A percentile compares a stretch with the other conserved stretches of the same genome.
Conservation (phyloP, 108 stramenopile genomes). For the Fragilaria crotonensis region DNA sequence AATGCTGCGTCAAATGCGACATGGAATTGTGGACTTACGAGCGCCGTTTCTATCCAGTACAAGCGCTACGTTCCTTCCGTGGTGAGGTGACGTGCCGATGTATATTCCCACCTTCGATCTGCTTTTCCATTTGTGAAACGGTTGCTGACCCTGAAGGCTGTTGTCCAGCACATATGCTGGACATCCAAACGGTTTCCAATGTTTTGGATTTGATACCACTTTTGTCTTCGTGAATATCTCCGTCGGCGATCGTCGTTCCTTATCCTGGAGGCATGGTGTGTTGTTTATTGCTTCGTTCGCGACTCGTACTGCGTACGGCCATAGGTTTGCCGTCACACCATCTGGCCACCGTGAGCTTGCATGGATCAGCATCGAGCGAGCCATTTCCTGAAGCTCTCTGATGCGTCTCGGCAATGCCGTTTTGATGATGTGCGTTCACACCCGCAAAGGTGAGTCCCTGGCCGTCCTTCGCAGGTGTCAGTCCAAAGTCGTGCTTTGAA, state of each 20-base stretch:
- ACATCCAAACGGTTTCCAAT: slow-evolving; percentile 22
- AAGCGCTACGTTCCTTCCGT: slow-evolving; percentile 10
- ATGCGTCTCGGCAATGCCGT: slow-evolving; percentile 46
- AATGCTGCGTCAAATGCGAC: slow-evolving; percentile 19
- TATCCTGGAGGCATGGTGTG: slow-evolving; percentile 9
- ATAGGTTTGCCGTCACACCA: slow-evolving; percentile 25
- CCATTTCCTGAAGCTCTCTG: slow-evolving; percentile 22
- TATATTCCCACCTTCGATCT: slow-evolving; percentile 13
- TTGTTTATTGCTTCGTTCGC: slow-evolving; percentile 20
- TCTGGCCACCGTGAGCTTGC: slow-evolving; percentile 33
- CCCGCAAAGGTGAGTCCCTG: no score
- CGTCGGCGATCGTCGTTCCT: neutral
- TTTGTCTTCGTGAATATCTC: neutral
- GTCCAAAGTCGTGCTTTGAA: slow-evolving; percentile 7
- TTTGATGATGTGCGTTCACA: slow-evolving; percentile 46
- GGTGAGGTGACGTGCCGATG: slow-evolving; percentile 12
- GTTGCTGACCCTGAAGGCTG: slow-evolving; percentile 8
- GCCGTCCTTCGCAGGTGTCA: neutral
- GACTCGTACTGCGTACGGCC: slow-evolving; percentile 33
- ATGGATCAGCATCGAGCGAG: slow-evolving; percentile 42
- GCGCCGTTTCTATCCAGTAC: slow-evolving; percentile 15
- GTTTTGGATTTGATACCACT: neutral
- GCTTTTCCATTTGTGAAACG: slow-evolving; percentile 23
- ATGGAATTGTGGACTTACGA: slow-evolving; percentile 23
- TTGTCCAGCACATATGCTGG: slow-evolving; percentile 24